Percentiles rank a stretch among this genome's conserved stretches.
phyloP scores from a whole-genome alignment of 2,329 filamentous ascomycete species.

The Cercospora zeina region DNA sequence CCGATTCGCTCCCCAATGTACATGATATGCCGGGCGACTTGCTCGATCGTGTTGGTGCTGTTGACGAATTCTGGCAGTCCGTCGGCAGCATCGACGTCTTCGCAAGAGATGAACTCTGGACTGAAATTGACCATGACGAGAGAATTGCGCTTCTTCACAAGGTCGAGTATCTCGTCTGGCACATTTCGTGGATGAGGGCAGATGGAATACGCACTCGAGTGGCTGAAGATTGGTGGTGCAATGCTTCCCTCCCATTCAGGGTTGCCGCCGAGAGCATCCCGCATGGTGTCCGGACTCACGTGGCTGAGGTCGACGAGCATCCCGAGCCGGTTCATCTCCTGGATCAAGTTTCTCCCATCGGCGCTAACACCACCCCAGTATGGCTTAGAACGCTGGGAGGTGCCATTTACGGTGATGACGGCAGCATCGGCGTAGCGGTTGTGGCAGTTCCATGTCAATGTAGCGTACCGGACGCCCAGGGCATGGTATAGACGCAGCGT shows the following conservation, averaged over 20 bases:
- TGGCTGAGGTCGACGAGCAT: slow-evolving; percentile 93
- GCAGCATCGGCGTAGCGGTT: slow-evolving; percentile 88
- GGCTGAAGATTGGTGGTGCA: slow-evolving; percentile 85
- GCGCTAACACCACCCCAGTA: slow-evolving; percentile 72
- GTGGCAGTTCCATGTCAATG: slow-evolving; percentile 90
- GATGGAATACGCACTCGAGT: slow-evolving; percentile 76
- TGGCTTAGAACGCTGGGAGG: slow-evolving; percentile 51
- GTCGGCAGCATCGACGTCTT: slow-evolving; percentile 54
- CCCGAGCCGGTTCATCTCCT: slow-evolving; percentile 91
- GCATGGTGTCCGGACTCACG: slow-evolving; percentile 76
- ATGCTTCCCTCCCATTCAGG: slow-evolving; percentile 68
- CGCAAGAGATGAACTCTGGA: slow-evolving; percentile 79
- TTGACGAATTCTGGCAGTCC: slow-evolving; percentile 68
- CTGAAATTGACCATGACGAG: slow-evolving; percentile 91
- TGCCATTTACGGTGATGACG: slow-evolving; percentile 55
- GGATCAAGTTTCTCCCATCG: slow-evolving; percentile 66
- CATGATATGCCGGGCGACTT: slow-evolving; percentile 77
- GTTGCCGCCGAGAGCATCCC: slow-evolving; percentile 68
- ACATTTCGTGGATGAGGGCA: slow-evolving; percentile 92
- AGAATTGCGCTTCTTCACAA: slow-evolving; percentile 71
- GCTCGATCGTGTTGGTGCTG: slow-evolving; percentile 69
- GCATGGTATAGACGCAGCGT: slow-evolving; percentile 74
- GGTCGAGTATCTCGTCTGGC: slow-evolving; percentile 74
- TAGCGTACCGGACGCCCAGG: slow-evolving; percentile 82
- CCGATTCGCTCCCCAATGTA: slow-evolving; percentile 82